Conservation (phyloP, 495 filamentous ascomycete genomes). For the Neurospora hispaniola region DNA sequence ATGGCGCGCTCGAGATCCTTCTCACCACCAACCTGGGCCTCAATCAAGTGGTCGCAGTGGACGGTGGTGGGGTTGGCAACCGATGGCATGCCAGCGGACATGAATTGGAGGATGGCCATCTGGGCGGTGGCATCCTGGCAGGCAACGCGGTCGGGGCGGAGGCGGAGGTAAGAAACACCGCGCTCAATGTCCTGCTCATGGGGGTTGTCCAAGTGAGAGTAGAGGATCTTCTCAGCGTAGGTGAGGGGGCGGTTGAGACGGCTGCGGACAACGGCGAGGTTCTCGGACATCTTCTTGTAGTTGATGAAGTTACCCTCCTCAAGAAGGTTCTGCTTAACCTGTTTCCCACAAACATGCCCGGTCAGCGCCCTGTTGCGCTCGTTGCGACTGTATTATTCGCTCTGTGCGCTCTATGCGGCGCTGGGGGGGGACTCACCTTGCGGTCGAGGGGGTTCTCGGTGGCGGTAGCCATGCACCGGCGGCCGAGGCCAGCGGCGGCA, state of each 20-base stretch:
- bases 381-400: not conserved
- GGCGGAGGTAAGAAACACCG: constrained; percentile 87
- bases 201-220: constrained; percentile 97
- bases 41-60: constrained; percentile 99
- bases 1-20: constrained; percentile 91
- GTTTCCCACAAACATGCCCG: constrained; percentile 11
- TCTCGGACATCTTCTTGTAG: constrained; percentile 95
- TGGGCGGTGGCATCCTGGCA: constrained; percentile 99
- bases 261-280: constrained; percentile 77
- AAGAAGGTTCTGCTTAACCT: constrained; percentile 48
- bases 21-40: constrained; percentile 86
- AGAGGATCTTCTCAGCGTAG: constrained; percentile 96
- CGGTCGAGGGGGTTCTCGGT: constrained; percentile 41
- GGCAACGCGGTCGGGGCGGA: constrained; percentile 94
- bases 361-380: constrained; percentile 1
- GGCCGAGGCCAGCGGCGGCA: constrained; percentile 33
- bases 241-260: constrained; percentile 88
- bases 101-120: constrained; percentile 99
- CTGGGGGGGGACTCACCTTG: constrained; percentile 29
- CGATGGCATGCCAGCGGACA: constrained; percentile 91
- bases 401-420: not conserved
- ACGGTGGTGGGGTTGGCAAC: constrained; percentile 94
- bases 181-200: constrained; percentile 93
- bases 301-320: constrained; percentile 49
- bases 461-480: constrained; percentile 46